Conservation (phyloP, 2,329 filamentous ascomycete genomes). For the Ophiocordyceps camponoti-floridani region DNA sequence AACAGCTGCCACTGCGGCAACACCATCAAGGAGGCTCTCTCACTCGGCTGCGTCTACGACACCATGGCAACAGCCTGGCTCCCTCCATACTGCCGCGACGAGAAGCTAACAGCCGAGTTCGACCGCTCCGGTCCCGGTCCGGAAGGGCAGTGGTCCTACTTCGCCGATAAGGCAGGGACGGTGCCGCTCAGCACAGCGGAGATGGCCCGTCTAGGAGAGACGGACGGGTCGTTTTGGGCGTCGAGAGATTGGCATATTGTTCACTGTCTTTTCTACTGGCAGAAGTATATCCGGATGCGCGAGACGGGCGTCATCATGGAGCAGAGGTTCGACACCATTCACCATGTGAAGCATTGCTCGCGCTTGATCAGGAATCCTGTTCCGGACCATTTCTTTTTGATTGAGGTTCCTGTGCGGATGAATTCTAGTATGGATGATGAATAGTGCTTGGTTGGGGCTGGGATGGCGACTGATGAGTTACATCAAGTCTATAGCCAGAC, state of each 20-base stretch:
- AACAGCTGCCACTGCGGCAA: slow-evolving; percentile 13
- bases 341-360: slow-evolving; percentile 1
- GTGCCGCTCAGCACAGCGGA: slow-evolving; percentile 5
- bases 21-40: slow-evolving; percentile 9
- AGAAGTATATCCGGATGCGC: slow-evolving; percentile 7
- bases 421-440: not conserved
- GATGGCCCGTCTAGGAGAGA: slow-evolving; percentile 5
- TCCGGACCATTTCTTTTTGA: not conserved
- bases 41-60: slow-evolving; percentile 14
- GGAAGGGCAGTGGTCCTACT: slow-evolving; percentile 15
- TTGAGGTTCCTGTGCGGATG: slow-evolving; percentile 1
- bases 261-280: slow-evolving; percentile 17
- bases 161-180: slow-evolving; percentile 9
- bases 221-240: slow-evolving; percentile 5
- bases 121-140: slow-evolving; percentile 10
- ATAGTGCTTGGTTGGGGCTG: not conserved
- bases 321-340: slow-evolving; percentile 4
- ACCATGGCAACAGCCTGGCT: slow-evolving; percentile 16
- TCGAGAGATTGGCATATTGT: slow-evolving; percentile 12
- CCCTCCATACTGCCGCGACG: slow-evolving; percentile 13
- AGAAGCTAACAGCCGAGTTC: slow-evolving; percentile 14
- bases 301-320: slow-evolving; percentile 7
- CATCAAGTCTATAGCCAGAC: no score
- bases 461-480: not conserved
- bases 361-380: not conserved